A percentile compares a stretch with the other conserved stretches of the same genome.
Conservation (phyloP, 495 filamentous ascomycete species). For the Amorphotheca resinae region DNA sequence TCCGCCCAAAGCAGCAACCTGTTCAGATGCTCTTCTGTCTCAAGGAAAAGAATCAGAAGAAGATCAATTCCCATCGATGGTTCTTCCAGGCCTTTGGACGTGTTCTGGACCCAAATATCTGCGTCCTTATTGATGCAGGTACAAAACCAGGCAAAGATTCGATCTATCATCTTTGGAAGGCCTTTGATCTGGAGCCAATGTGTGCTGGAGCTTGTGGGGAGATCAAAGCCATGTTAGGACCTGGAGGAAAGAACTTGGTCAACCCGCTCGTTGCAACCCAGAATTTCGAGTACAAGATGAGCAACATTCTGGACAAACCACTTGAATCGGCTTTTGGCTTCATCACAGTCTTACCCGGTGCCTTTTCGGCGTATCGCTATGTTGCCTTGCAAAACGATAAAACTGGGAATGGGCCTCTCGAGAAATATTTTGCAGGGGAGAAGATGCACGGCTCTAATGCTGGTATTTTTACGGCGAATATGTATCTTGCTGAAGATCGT, state of each 20-base stretch:
- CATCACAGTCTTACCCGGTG: slow-evolving; percentile 91
- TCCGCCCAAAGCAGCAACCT: slow-evolving; percentile 65
- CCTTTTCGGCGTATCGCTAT: slow-evolving; percentile 95
- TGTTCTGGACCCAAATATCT: slow-evolving; percentile 90
- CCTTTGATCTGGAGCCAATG: slow-evolving; percentile 94
- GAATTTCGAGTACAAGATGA: slow-evolving; percentile 99
- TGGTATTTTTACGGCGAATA: slow-evolving; percentile 97
- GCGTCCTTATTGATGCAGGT: slow-evolving; percentile 91
- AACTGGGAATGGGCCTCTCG: slow-evolving; percentile 78
- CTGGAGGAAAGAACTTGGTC: slow-evolving; percentile 75
- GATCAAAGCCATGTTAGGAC: slow-evolving; percentile 94
- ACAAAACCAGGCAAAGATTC: slow-evolving; percentile 87
- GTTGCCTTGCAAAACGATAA: slow-evolving; percentile 94
- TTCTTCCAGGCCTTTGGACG: slow-evolving; percentile 97
- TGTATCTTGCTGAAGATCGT: slow-evolving; percentile 99
- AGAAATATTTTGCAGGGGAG: slow-evolving; percentile 96
- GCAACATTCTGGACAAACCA: slow-evolving; percentile 97
- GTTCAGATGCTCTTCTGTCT: slow-evolving; percentile 97
- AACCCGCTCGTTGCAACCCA: slow-evolving; percentile 94
- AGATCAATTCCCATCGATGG: slow-evolving; percentile 99
- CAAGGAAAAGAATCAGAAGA: slow-evolving; percentile 99
- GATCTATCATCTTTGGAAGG: slow-evolving; percentile 97
- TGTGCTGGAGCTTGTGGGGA: slow-evolving; percentile 97
- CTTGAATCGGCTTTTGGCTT: slow-evolving; percentile 97
- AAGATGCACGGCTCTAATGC: slow-evolving; percentile 94